These are phyloP conservation scores for Flaveria floridana DNA, from an alignment of 140 eudicot species.

Conservation along the genomic window DNA sequence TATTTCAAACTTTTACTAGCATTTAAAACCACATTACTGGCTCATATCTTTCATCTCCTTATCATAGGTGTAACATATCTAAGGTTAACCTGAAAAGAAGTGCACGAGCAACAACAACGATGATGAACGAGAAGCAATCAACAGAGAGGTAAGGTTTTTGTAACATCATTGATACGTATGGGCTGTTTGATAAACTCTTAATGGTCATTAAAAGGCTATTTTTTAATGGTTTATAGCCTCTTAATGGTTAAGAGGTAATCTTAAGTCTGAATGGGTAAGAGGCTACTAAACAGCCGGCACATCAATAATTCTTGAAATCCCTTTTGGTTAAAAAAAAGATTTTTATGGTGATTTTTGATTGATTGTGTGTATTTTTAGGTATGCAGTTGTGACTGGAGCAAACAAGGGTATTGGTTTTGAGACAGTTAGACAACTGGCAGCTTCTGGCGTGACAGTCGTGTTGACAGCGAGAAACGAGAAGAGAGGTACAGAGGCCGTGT, in stretches of 20 bases:
- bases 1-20: not conserved
- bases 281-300: not conserved
- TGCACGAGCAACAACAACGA: slow-evolving; percentile 25
- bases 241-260: too few species aligned
- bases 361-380: slow-evolving; percentile 27
- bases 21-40: slow-evolving; percentile 8
- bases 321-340: too few species aligned
- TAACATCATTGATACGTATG: not conserved
- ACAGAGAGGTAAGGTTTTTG: slow-evolving; percentile 26
- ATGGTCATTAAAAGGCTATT: too few species aligned
- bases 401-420: slow-evolving; percentile 89
- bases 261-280: too few species aligned
- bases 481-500: slow-evolving; percentile 61
- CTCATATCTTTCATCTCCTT: slow-evolving; percentile 21
- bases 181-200: too few species aligned
- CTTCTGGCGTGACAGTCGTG: slow-evolving; percentile 57
- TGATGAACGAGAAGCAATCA: slow-evolving; percentile 33
- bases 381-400: slow-evolving; percentile 90
- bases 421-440: slow-evolving; percentile 68
- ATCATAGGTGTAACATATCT: not conserved
- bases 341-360: not conserved
- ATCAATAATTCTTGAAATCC: not conserved
- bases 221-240: too few species aligned
- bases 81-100: slow-evolving; percentile 14
- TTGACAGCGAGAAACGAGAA: slow-evolving; percentile 73